Percentiles rank a stretch among this genome's conserved stretches.
Evolutionary conservation across 2,329 filamentous ascomycete species (phyloP).

Genomic region (Penicillium brevicompactum): DNA sequence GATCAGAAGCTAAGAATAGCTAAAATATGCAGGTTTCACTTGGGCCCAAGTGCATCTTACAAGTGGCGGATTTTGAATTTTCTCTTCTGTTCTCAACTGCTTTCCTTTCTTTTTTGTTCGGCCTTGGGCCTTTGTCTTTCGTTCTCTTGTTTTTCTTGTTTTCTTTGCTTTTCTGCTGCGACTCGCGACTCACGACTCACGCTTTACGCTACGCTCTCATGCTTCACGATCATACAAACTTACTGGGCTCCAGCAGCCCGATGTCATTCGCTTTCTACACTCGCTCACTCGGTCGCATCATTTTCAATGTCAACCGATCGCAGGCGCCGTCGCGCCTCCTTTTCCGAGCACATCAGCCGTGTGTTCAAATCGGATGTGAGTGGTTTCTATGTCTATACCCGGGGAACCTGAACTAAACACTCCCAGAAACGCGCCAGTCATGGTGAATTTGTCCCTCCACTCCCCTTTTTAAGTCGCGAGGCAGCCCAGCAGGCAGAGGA

Average conservation of each 20-base stretch:
- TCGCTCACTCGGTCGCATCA: neutral
- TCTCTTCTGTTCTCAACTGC: slow-evolving; percentile 7
- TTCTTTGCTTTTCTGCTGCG: too few relatives aligned
- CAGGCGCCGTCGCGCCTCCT: slow-evolving; percentile 24
- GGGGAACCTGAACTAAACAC: slow-evolving; percentile 1
- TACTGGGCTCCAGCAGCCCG: neutral
- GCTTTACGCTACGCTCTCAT: neutral
- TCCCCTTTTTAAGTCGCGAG: neutral
- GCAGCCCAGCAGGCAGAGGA: slow-evolving; percentile 1
- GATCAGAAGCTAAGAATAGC: slow-evolving; percentile 13
- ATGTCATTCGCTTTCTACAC: slow-evolving; percentile 8
- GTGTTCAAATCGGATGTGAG: slow-evolving; percentile 22
- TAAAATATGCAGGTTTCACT: slow-evolving; percentile 21
- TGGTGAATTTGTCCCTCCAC: neutral
- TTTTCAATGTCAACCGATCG: slow-evolving; percentile 20
- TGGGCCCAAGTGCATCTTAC: slow-evolving; percentile 2
- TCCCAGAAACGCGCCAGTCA: slow-evolving; percentile 12
- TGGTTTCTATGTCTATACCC: neutral
- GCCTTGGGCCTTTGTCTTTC: slow-evolving; percentile 1
- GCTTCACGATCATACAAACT: neutral
- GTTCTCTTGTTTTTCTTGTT: neutral
- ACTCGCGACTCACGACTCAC: neutral
- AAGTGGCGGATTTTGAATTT: slow-evolving; percentile 19
- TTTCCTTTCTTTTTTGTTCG: neutral
- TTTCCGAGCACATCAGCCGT: slow-evolving; percentile 24